phyloP scores from a whole-genome alignment of 2,329 filamentous ascomycete species.

The Teratosphaeria viscida region DNA sequence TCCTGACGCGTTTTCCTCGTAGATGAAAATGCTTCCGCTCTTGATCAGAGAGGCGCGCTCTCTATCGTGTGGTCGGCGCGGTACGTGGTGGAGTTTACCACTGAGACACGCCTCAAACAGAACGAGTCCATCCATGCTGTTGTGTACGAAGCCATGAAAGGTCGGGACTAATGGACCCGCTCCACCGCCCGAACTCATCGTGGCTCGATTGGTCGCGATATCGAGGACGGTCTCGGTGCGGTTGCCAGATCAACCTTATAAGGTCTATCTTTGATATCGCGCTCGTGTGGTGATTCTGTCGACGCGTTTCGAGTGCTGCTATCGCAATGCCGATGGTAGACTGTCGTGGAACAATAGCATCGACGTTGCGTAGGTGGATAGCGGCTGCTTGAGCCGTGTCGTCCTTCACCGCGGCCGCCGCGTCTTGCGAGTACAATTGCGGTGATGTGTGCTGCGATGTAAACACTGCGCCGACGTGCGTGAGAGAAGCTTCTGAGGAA shows the following conservation, averaged over 20 bases:
- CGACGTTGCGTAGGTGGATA: not conserved
- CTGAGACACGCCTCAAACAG: slow-evolving; percentile 70
- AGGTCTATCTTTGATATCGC: not conserved
- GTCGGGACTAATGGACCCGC: slow-evolving; percentile 29
- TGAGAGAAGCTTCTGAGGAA: not conserved
- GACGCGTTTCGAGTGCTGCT: not conserved
- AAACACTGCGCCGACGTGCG: not conserved
- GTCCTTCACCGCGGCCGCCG: not conserved
- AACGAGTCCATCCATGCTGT: slow-evolving; percentile 57
- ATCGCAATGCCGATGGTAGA: not conserved
- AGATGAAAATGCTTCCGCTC: slow-evolving; percentile 82
- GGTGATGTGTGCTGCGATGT: not conserved
- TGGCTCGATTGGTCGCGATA: slow-evolving; percentile 3
- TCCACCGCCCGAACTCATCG: slow-evolving; percentile 25
- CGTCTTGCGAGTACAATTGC: not conserved
- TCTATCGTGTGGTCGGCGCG: slow-evolving; percentile 74
- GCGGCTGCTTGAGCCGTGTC: not conserved
- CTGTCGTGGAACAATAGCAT: not conserved
- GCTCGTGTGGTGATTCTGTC: not conserved
- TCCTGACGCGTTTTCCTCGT: slow-evolving; percentile 79
- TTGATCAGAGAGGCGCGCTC: slow-evolving; percentile 67
- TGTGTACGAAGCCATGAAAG: slow-evolving; percentile 30
- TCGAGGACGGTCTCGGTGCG: not conserved
- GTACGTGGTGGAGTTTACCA: slow-evolving; percentile 62
- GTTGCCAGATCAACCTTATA: not conserved